These are phyloP conservation scores for Fusarium sulawesiense DNA, from an alignment of 2,329 filamentous ascomycete species.

Conservation along the genomic window DNA sequence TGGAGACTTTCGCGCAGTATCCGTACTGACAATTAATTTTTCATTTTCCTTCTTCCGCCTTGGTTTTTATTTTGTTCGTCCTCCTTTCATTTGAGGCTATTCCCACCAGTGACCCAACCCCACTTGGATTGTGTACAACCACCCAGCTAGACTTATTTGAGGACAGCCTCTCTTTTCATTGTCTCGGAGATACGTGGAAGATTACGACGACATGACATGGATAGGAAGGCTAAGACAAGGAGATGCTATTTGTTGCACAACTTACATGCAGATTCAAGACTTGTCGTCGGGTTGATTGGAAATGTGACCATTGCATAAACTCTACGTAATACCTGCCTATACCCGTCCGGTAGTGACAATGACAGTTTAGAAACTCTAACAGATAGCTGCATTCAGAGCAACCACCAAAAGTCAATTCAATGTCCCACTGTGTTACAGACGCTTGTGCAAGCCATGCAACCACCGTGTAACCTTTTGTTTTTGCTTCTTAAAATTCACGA, in stretches of 20 bases:
- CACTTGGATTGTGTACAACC: slow-evolving; percentile 3
- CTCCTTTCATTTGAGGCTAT: slow-evolving; percentile 23
- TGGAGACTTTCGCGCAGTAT: slow-evolving; percentile 11
- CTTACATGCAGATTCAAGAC: not conserved
- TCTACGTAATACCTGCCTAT: slow-evolving; percentile 16
- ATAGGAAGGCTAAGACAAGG: not conserved
- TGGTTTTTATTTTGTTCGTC: not conserved
- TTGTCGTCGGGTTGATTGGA: not conserved
- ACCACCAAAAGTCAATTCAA: slow-evolving; percentile 17
- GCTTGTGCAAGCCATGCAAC: slow-evolving; percentile 29
- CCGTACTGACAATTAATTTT: not conserved
- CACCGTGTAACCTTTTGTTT: not conserved
- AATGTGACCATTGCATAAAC: slow-evolving; percentile 15
- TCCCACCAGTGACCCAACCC: slow-evolving; percentile 24
- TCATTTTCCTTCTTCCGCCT: not conserved
- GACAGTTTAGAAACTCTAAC: not conserved
- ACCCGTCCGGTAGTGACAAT: slow-evolving; percentile 7
- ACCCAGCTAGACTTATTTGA: not conserved
- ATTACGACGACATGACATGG: slow-evolving; percentile 24
- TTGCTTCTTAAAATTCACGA: not conserved
- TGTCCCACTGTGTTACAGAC: slow-evolving; percentile 12
- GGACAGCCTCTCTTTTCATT: not conserved
- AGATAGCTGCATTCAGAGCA: not conserved
- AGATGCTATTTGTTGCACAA: not conserved
- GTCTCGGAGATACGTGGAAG: slow-evolving; percentile 10